These are phyloP conservation scores for Arthroderma sp. DNA, from an alignment of 2,329 filamentous ascomycete genomes.

Conservation along the genomic window DNA sequence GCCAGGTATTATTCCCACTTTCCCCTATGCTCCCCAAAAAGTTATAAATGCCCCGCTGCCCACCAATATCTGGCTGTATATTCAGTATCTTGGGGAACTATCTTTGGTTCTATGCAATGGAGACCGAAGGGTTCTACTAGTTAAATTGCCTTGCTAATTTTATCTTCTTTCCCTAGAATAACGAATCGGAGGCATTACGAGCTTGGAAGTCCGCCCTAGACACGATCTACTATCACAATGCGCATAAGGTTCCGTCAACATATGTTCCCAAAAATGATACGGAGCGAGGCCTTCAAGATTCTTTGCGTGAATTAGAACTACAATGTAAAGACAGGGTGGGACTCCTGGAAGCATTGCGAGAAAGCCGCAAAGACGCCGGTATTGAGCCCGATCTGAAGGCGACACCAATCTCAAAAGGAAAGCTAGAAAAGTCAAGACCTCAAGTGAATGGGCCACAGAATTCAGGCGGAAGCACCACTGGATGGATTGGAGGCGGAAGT, in stretches of 20 bases:
- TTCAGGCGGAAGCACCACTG: conserved; percentile 24
- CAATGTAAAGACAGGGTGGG: conserved; percentile 92
- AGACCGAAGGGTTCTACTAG: neutral
- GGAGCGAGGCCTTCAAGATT: conserved; percentile 70
- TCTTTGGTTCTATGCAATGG: conserved; percentile 1
- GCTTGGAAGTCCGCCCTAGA: conserved; percentile 84
- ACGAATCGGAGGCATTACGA: conserved; percentile 78
- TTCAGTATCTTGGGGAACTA: neutral
- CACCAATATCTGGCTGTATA: neutral
- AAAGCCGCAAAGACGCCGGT: conserved; percentile 47
- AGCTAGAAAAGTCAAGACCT: conserved; percentile 16
- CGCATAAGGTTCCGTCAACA: conserved; percentile 57
- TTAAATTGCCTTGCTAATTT: neutral
- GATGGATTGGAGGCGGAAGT: conserved; percentile 68
- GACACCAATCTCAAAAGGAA: conserved; percentile 15
- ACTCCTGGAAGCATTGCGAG: conserved; percentile 65
- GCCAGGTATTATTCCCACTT: conserved; percentile 49
- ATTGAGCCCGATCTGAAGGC: conserved; percentile 20
- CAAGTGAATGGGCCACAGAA: conserved; percentile 10
- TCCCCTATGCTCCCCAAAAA: neutral
- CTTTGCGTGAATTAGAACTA: conserved; percentile 67
- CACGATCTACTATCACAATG: conserved; percentile 76
- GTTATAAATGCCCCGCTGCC: neutral
- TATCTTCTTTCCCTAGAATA: conserved; percentile 48
- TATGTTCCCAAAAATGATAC: conserved; percentile 66